These are phyloP conservation scores for Corymbia calophylla DNA, from an alignment of 441 rosid genomes.

Conservation along the genomic window DNA sequence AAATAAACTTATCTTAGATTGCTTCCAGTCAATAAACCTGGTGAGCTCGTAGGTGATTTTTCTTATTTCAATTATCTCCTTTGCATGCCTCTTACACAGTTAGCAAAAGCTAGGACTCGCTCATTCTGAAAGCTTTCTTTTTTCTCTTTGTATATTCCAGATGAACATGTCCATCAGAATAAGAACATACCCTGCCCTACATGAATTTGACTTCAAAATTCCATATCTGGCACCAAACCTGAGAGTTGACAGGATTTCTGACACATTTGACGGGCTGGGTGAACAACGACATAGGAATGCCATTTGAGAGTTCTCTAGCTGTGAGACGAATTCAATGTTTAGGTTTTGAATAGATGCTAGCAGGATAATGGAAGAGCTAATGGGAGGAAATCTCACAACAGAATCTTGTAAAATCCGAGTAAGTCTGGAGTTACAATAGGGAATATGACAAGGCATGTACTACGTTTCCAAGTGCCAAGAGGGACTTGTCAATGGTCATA, in stretches of 20 bases:
- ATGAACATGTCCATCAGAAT: neutral
- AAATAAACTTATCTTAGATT: neutral
- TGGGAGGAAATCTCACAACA: neutral
- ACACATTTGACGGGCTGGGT: neutral
- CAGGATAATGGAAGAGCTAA: neutral
- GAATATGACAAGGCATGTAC: slow-evolving; percentile 74
- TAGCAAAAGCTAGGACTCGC: neutral
- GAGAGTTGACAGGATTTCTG: neutral
- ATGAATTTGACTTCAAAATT: neutral
- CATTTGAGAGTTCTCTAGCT: fast-evolving
- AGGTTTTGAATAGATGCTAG: neutral
- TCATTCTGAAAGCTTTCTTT: no score
- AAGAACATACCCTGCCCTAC: neutral
- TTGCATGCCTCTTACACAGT: neutral
- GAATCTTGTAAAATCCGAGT: slow-evolving; percentile 31
- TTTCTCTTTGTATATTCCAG: neutral
- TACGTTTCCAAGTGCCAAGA: slow-evolving; percentile 80
- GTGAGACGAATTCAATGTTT: neutral
- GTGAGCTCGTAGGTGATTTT: neutral
- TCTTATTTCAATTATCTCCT: neutral
- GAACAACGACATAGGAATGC: neutral
- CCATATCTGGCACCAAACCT: neutral
- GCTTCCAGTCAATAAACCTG: neutral
- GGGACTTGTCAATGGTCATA: slow-evolving; percentile 73
- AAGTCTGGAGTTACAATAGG: slow-evolving; percentile 86